Evolutionary conservation across 2,329 filamentous ascomycete species (phyloP), one percentile per base, ranked within the genome.

Genomic region (Diaporthe australafricana): DNA sequence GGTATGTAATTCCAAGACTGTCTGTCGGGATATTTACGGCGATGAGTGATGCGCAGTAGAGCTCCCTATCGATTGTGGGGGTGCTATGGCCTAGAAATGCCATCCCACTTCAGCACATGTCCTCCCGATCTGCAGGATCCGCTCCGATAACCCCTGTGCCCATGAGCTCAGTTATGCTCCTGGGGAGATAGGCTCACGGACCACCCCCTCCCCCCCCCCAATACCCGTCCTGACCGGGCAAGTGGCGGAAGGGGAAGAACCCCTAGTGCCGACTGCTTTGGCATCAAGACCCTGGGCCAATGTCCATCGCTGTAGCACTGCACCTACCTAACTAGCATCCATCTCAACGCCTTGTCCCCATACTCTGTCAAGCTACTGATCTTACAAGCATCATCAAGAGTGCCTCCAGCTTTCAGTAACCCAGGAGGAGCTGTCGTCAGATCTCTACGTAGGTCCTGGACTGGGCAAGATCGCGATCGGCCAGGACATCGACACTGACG

Each of bases 81-180:
- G 27, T 35, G 42, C 45, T 48, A 27, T 20, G 60, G 60, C 50
- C 20, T 65, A n/a, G 45, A 50, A 50, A 38, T 50, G 60, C 45
- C 60, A 65, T 65, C 57, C 69, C 69, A 70, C 69, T 70, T 55
- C 42, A 45, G 68, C 45, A 42, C 56, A 63, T 63, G 27, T 48
- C 50, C 50, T 35, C 38, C 50, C 50, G 50, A 53, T 45, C 66
- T 55, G 48, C 50, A 40, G 27, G 66, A 27, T 30, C 32, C 38
- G 25, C 50, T 11, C 27, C 35, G 20, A 56, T 17, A 45, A 38
- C 67, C 70, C 67, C 70, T 72, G 57, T 38, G 40, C 16, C 66
- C 66, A 57, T 70, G 70, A 42, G 60, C 69, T 70, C 12, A 48
- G 57, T 3, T 40, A 40, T 11, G 6, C 38, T 40, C 38, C 38